phyloP scores from a whole-genome alignment of 148 eudicot species.

The Pharnaceum exiguum region DNA sequence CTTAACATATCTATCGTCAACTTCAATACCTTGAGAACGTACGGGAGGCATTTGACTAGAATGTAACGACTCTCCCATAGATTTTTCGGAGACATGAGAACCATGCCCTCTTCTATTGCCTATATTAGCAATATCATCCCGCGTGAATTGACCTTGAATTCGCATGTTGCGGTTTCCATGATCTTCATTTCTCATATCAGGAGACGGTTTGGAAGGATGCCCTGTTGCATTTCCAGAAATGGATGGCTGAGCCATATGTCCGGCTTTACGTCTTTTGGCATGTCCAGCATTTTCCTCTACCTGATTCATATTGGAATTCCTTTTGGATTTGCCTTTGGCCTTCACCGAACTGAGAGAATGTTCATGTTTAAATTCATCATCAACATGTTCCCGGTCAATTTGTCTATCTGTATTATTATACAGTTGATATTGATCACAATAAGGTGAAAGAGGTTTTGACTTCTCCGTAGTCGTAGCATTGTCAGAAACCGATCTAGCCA shows the following conservation, averaged over 20 bases:
- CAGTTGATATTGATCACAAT: conserved; percentile 28
- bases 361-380: conserved; percentile 33
- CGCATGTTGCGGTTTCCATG: conserved; percentile 30
- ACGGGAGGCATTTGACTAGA: conserved; percentile 38
- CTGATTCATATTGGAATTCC: conserved; percentile 36
- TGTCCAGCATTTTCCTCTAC: conserved; percentile 38
- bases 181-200: conserved; percentile 36
- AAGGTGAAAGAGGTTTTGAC: conserved; percentile 21
- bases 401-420: conserved; percentile 19
- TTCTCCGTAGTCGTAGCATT: conserved; percentile 31
- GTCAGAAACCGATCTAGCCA: conserved; percentile 24
- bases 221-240: conserved; percentile 32
- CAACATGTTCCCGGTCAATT: conserved; percentile 32
- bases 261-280: conserved; percentile 43
- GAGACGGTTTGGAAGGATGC: conserved; percentile 33
- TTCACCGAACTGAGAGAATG: conserved; percentile 29
- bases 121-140: conserved; percentile 34
- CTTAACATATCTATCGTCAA: conserved; percentile 39
- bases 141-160: conserved; percentile 17
- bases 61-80: conserved; percentile 39
- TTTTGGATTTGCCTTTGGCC: conserved; percentile 56
- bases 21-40: conserved; percentile 33
- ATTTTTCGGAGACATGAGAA: conserved; percentile 28
- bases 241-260: conserved; percentile 34
- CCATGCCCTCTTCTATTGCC: conserved; percentile 30